A percentile compares a stretch with the other conserved stretches of the same genome.
phyloP scores from a whole-genome alignment of 2,329 filamentous ascomycete species.

The Colletotrichum sp. region DNA sequence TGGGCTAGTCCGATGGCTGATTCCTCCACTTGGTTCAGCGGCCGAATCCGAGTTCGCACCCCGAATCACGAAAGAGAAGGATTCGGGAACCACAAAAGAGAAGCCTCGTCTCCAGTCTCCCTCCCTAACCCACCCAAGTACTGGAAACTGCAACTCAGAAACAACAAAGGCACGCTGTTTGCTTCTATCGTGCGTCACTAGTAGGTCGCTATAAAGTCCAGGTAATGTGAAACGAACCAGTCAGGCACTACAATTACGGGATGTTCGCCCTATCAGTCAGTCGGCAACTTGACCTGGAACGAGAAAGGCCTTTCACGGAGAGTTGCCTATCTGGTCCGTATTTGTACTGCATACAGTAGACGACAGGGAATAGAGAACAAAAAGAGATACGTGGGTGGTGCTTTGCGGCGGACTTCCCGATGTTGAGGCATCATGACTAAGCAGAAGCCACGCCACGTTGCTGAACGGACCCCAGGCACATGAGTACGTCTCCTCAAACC shows the following conservation, averaged over 20 bases:
- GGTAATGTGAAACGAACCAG: not conserved
- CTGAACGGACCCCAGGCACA: not conserved
- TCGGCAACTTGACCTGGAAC: not conserved
- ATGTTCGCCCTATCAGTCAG: not conserved
- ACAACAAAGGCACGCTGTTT: not conserved
- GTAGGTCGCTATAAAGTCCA: not conserved
- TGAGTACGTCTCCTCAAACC: conserved; percentile 14
- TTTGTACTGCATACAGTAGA: not conserved
- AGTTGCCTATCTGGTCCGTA: not conserved
- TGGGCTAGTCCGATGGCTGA: not conserved
- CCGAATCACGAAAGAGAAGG: not conserved
- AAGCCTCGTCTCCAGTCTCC: not conserved
- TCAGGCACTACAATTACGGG: not conserved
- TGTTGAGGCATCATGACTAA: not conserved
- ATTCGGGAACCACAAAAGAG: not conserved
- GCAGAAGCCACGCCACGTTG: conserved; percentile 17
- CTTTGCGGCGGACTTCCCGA: not conserved
- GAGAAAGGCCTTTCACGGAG: not conserved
- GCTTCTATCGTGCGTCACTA: not conserved
- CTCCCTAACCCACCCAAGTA: not conserved
- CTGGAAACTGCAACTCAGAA: not conserved
- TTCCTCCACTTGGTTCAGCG: not conserved
- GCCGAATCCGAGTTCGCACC: not conserved
- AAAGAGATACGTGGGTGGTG: not conserved
- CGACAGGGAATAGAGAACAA: not conserved